A percentile compares a stretch with the other conserved stretches of the same genome.
Conservation (phyloP, 768 basidiomycete genomes). For the Serendipita sp. region DNA sequence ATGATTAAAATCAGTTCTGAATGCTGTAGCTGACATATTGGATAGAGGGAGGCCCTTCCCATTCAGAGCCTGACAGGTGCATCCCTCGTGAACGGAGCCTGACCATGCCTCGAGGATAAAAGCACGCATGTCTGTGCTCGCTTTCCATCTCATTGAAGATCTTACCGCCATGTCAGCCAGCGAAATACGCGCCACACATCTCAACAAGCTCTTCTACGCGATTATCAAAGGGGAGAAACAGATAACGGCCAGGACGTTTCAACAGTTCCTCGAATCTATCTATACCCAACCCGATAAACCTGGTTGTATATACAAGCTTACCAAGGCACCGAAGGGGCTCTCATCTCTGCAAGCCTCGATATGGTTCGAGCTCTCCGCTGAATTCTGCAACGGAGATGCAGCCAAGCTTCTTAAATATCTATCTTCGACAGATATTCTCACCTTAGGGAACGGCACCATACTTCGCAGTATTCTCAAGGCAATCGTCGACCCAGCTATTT, state of each 20-base stretch:
- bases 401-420: slow-evolving; percentile 24
- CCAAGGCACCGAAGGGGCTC: slow-evolving; percentile 23
- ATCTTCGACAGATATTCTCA: slow-evolving; percentile 20
- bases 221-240: not conserved
- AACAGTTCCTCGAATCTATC: slow-evolving; percentile 32
- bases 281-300: slow-evolving; percentile 24
- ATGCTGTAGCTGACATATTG: too few relatives aligned
- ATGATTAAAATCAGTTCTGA: too few relatives aligned
- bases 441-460: slow-evolving; percentile 26
- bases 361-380: slow-evolving; percentile 21
- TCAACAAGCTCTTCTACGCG: slow-evolving; percentile 18
- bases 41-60: not conserved
- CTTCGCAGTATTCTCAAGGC: slow-evolving; percentile 23
- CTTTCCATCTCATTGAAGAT: not conserved
- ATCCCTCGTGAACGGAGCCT: not conserved
- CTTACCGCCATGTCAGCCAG: not conserved
- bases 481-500: slow-evolving; percentile 35
- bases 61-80: not conserved
- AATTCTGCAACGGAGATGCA: slow-evolving; percentile 29
- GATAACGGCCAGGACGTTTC: not conserved
- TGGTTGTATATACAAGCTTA: slow-evolving; percentile 23
- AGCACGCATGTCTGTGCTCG: not conserved
- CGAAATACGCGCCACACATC: slow-evolving; percentile 11
- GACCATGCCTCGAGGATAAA: not conserved
- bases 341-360: slow-evolving; percentile 26